phyloP scores from a whole-genome alignment of 257 asterid species.

The Rubia yunnanensis region DNA sequence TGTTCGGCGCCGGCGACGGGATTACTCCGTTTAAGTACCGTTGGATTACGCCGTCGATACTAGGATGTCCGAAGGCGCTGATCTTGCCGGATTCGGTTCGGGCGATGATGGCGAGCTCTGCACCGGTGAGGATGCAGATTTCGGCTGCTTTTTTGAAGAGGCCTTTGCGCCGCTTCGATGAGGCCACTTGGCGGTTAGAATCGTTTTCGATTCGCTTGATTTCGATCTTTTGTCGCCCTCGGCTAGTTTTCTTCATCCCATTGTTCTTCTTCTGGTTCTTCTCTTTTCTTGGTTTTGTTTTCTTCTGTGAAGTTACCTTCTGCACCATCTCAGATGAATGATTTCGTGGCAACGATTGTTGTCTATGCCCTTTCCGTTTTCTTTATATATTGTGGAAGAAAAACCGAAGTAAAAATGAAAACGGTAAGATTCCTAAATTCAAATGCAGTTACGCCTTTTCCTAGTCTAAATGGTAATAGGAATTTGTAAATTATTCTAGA shows the following conservation, averaged over 20 bases:
- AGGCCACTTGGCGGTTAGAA: background rate
- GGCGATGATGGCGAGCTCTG: background rate
- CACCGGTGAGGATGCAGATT: background rate
- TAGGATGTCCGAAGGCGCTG: background rate
- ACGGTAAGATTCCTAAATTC: too few relatives aligned
- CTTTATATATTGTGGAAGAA: too few relatives aligned
- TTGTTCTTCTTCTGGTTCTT: background rate
- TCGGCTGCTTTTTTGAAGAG: background rate
- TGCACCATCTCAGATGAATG: too few relatives aligned
- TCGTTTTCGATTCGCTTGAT: background rate
- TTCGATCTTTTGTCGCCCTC: background rate
- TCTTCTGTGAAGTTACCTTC: background rate
- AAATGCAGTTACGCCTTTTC: too few relatives aligned
- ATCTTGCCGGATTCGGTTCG: background rate
- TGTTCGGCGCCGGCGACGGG: background rate
- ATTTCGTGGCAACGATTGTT: too few relatives aligned
- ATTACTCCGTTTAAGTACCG: background rate
- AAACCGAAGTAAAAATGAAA: too few relatives aligned
- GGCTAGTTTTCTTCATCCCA: background rate
- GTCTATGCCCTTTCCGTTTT: too few relatives aligned
- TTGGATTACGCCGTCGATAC: background rate
- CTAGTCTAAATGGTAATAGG: too few relatives aligned
- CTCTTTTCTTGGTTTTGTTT: background rate
- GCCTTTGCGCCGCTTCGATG: background rate
- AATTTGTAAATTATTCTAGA: too few relatives aligned